Base-by-base conservation (phyloP, 345 rosid genomes). In the Carallia pectinifolia region DNA sequence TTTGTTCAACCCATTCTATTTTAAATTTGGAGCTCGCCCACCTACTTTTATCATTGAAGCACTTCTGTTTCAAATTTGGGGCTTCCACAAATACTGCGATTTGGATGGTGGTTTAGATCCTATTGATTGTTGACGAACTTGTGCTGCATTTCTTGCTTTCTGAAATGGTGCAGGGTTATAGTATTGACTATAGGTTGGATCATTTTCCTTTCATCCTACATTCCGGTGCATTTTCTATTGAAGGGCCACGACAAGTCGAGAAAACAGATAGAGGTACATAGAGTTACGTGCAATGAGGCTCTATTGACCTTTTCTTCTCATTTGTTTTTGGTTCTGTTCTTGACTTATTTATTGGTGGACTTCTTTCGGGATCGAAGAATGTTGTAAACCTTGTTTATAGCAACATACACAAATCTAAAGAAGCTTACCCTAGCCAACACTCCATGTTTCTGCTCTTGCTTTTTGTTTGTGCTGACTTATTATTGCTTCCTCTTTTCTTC, bases 161-260 rank as follows among this genome's bases (percentile, higher is more conserved):
- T 74, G 65, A 73, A 15, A 17, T 52, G 16, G 61, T 78, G 79
- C 89, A 90, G 99, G 91, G 84, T 81, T 81, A 10, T 92, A 19
- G 86, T 88, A 34, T 80, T 95, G 82, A 82, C 93, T 2, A 77
- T 89, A 59, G 99, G 99, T 69, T 95, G 99, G 99, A 78, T 90
- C 61, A 85, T 90, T 66, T 92, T 95, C 77, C 96, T 92, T 56
- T 87, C 97, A 7, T 73, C 82, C 37, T 86, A 89, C 78, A 88
- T 89, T 77, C 96, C 96, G 0, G 87, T 95, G 62, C 90, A 88
- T 77, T 68, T 75, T 55, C 84, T 95, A 40, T 84, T 95, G 60
- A 92, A 88, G 82, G 92, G 91, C 18, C 96, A 90, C 5, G 97
- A 89, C 69, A 80, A 73, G 67, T 68, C 92, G 89, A 83, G 93